Evolutionary conservation across 1,284 basidiomycete genomes (phyloP).

Genomic region (Ceratobasidium sp.): DNA sequence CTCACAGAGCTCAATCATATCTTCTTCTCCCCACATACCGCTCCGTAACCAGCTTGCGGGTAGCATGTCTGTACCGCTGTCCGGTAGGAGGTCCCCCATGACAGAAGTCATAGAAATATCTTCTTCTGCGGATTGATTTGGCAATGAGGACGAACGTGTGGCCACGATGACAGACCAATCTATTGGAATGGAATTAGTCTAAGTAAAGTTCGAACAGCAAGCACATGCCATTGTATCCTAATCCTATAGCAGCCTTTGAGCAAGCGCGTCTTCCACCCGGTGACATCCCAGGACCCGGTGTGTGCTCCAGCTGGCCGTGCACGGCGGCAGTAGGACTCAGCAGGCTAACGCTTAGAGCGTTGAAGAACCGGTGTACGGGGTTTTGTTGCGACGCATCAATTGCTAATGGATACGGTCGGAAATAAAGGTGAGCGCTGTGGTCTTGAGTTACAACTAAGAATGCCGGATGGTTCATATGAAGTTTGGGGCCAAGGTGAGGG

Average conservation of each 20-base stretch:
- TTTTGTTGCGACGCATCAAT: neutral
- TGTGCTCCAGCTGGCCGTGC: slow-evolving; percentile 19
- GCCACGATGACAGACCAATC: slow-evolving; percentile 72
- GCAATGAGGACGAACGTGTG: slow-evolving; percentile 65
- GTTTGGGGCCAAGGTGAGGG: slow-evolving; percentile 54
- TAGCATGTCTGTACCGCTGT: slow-evolving; percentile 63
- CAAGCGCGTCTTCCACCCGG: slow-evolving; percentile 64
- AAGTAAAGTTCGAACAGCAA: neutral
- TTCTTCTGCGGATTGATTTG: slow-evolving; percentile 51
- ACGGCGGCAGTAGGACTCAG: slow-evolving; percentile 26
- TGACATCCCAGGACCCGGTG: neutral
- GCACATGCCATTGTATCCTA: slow-evolving; percentile 68
- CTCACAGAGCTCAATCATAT: slow-evolving; percentile 69
- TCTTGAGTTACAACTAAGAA: slow-evolving; percentile 69
- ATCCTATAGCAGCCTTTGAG: slow-evolving; percentile 68
- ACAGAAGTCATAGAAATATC: slow-evolving; percentile 50
- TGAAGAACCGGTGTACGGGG: slow-evolving; percentile 14
- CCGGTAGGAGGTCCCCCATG: slow-evolving; percentile 49
- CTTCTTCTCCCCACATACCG: slow-evolving; percentile 71
- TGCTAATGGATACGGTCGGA: slow-evolving; percentile 3
- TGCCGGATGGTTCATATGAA: slow-evolving; percentile 64
- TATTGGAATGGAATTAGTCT: slow-evolving; percentile 51
- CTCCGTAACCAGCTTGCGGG: slow-evolving; percentile 59
- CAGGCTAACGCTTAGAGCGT: slow-evolving; percentile 19
- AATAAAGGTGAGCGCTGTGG: slow-evolving; percentile 51